Evolutionary conservation across 1,284 basidiomycete genomes (phyloP), one percentile per base, ranked within the genome.

Genomic region (Fomitopsis betulina): DNA sequence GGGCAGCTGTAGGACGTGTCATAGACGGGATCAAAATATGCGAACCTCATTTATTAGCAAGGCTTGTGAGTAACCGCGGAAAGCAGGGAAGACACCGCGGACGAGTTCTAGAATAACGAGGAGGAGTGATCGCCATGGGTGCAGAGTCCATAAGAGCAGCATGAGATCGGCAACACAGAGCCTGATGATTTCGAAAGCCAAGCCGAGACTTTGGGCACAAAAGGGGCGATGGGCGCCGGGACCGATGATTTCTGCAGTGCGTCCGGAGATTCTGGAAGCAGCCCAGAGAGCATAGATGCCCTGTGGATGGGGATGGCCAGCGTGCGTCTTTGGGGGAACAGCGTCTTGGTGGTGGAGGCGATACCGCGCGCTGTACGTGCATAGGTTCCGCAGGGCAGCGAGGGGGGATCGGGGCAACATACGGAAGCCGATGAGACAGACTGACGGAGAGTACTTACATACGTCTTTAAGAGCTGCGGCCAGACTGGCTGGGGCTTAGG

Each of bases 61-160:
- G 54, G 89, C 89, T 76, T 92, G 90, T 12, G 90, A 91, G 75
- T 90, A 91, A 58, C 88, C 86, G 73, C 87, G 82, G 70, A 88
- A 87, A 12, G 89, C 89, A 42, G 89, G 89, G 67, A 91, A 83
- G 59, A 87, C 72, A 60, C 88, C 90, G 62, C 88, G 82, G 60
- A 86, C 66, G 54, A 91, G 73, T 69, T 91, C 87, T 63, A 89
- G 74, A 56, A 78, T 60, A 66, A 91, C 72, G 81, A 91, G 85
- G 55, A 87, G 72, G 25, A 80, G 74, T 23, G 86, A 84, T 59
- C 87, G 81, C 56, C 82, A 66, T 49, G 89, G 89, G 65, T 91
- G 87, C 33, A 86, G 71, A 49, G 75, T 74, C 79, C 85, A 89
- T 19, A 91, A 70, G n/a, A 79, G 74, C 27, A 70, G 72, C 60